Base-by-base conservation (phyloP, 345 rosid genomes). In the Eucalyptus caleyi region DNA sequence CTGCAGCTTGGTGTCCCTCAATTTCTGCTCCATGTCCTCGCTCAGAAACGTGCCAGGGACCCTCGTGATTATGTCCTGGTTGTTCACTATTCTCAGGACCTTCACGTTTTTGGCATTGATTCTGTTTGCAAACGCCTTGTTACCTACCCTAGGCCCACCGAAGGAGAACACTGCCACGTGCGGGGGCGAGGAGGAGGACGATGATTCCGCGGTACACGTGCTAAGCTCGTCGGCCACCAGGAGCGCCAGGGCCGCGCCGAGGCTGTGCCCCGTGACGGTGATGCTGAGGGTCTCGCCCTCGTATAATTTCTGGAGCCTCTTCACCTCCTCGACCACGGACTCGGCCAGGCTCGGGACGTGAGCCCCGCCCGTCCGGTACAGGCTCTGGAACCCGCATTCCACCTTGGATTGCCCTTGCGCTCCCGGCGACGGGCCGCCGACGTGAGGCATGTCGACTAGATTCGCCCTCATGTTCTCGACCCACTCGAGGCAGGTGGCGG, bases 401-500 rank as follows among this genome's bases (percentile, higher is more conserved):
- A 96, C 99, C 92, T 95, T 96, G 23, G 99, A 94, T 34, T 89
- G 81, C 21, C 90, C 91, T 6, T 87, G 83, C 1, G 42, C 54
- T 13, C 23, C 32, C 40, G 82, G 87, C 85, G 69, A 89, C 51
- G 88, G 90, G 34, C 91, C 89, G 88, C 91, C 88, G 15, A 91
- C 81, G 11, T 62, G 89, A 3, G 94, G 54, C 23, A 93, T 89
- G 4, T 91, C 89, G 87, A 94, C 96, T 3, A 95, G 90, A 10
- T 88, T 80, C 51, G 91, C 96, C 69, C 98, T 91, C 45, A 98
- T 82, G 65, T 98, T 97, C 92, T 98, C 99, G 3, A 98, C 97
- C 99, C 99, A 98, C 54, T 98, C 99, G 26, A 97, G 96, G 89
- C 97, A 98, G 81, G 99, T 98, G 89, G 98, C 90, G 3, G 99